A percentile compares a stretch with the other conserved stretches of the same genome.
These are phyloP conservation scores for Cupressus sempervirens DNA, from an alignment of 75 land plant species.

Conservation along the genomic window DNA sequence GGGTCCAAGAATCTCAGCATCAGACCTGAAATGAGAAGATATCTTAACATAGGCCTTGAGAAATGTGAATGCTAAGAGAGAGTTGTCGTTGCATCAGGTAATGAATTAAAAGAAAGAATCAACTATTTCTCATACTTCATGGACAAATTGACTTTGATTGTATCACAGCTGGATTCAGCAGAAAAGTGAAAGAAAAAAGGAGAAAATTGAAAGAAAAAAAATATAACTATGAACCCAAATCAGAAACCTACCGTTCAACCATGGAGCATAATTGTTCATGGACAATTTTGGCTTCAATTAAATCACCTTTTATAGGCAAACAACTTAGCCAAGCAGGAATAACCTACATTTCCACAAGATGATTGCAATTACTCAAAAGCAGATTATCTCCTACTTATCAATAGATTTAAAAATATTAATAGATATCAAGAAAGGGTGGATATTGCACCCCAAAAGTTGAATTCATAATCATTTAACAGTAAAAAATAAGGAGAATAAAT, in stretches of 20 bases:
- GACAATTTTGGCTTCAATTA: slow-evolving; percentile 91
- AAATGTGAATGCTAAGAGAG: not conserved
- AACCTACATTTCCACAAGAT: slow-evolving; percentile 43
- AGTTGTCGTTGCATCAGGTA: not conserved
- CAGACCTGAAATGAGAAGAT: slow-evolving; percentile 51
- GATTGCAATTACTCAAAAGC: not conserved
- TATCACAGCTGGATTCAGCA: slow-evolving; percentile 20
- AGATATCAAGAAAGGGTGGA: not conserved
- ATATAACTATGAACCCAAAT: not conserved
- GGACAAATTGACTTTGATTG: slow-evolving; percentile 91
- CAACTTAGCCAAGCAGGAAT: slow-evolving; percentile 94
- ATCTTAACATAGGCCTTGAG: not conserved
- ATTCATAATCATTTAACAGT: not conserved
- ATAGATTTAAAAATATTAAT: not conserved
- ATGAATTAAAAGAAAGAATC: slow-evolving; percentile 19
- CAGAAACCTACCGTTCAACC: slow-evolving; percentile 68
- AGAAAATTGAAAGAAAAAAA: not conserved
- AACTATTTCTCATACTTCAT: slow-evolving; percentile 87
- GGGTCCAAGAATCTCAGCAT: slow-evolving; percentile 69
- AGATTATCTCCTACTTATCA: too few relatives aligned
- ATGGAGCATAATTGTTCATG: slow-evolving; percentile 93
- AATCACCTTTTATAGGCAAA: slow-evolving; percentile 82
- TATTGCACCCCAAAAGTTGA: not conserved
- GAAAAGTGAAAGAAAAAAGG: not conserved
- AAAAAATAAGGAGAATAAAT: not conserved